phyloP scores from a whole-genome alignment of 1,284 basidiomycete species.

The Fomes fomentarius region DNA sequence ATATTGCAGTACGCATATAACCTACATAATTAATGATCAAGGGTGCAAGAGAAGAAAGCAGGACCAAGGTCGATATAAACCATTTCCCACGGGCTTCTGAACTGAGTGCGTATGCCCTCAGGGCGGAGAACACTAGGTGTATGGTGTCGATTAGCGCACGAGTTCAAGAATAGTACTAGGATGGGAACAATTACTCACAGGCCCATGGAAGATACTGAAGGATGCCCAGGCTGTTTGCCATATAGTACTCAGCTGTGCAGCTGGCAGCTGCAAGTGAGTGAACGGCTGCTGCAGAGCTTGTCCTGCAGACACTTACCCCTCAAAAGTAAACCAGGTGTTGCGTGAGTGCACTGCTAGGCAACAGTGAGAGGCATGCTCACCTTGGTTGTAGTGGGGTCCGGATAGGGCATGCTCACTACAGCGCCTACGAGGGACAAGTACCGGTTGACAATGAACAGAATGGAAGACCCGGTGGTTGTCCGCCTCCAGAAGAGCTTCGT shows the following conservation, averaged over 20 bases:
- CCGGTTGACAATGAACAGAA: constrained; percentile 2
- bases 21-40: too few relatives aligned
- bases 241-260: neutral
- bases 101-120: neutral
- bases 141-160: neutral
- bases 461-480: neutral
- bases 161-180: neutral
- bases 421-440: neutral
- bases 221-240: neutral
- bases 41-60: too few relatives aligned
- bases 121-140: neutral
- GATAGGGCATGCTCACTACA: neutral
- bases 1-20: too few relatives aligned
- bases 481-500: constrained; percentile 1
- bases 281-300: neutral
- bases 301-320: too few relatives aligned
- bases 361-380: neutral
- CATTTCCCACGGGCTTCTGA: too few relatives aligned
- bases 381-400: too few relatives aligned
- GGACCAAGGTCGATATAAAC: too few relatives aligned
- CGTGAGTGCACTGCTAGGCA: neutral
- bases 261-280: neutral
- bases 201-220: neutral
- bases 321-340: too few relatives aligned
- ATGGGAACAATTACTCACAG: neutral